Evolutionary conservation across 371 early-diverging fungal genomes (phyloP), one percentile per base, ranked within the genome.

Genomic region (Rhizopus microsporus): DNA sequence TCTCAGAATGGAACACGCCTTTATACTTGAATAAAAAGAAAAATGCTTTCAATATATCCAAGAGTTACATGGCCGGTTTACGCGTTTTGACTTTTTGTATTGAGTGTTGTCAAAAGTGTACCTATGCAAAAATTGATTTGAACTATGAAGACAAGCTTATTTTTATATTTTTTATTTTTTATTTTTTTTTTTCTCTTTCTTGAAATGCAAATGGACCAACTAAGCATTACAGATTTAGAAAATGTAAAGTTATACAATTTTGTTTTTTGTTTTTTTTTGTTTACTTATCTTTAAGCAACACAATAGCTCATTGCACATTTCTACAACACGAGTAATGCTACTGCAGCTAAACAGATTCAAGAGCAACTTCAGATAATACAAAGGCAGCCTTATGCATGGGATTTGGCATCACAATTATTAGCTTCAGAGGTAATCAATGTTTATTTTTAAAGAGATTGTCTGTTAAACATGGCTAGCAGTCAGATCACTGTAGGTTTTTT

Each of bases 381-480:
- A 59, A 85, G 79, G 62, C 83, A 83, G 60, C 68, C 83, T 0
- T 77, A 73, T 55, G 91, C 87, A n/a, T 92, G 93, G 93, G 84
- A 84, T 38, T 68, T 89, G 34, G 91, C 91, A 0, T 77, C 84
- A 7, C 82, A 85, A 42, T 62, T 90, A 56, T 69, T 90, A 12
- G 65, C 71, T 12, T 80, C 81, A 4, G 69, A 68, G 69, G 87
- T 84, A 77, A 42, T 38, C 5, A 30, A 23, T 13, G 23, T 3
- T 4, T 35, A 3, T 4, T 38, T 32, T 44, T 42, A 23, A 23
- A 23, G 23, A 0, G 1, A 23, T 23, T 23, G 2, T 23, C 23
- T 23, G 23, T 23, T 23, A 23, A 23, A 23, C 23, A 23, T 23
- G 23, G 23, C 23, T 23, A 23, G 12, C 57, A 87, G 87, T 79